These are phyloP conservation scores for Crucibulum laeve DNA, from an alignment of 768 basidiomycete species.

Conservation along the genomic window DNA sequence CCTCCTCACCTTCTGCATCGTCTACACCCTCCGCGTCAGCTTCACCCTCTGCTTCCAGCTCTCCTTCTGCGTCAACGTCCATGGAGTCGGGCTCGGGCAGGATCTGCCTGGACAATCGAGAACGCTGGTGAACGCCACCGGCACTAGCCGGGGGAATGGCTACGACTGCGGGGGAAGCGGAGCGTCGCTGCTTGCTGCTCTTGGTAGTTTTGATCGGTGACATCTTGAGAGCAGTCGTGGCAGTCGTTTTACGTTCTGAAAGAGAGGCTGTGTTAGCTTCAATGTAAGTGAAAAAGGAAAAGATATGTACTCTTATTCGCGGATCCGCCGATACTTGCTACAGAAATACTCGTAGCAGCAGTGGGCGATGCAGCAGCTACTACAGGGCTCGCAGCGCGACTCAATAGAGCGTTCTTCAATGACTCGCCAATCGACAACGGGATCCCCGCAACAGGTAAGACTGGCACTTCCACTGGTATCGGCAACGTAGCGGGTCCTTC, in stretches of 20 bases:
- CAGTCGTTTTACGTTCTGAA: background rate
- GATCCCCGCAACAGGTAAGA: too few relatives aligned
- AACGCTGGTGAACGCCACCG: slow-evolving; percentile 30
- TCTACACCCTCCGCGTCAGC: slow-evolving; percentile 32
- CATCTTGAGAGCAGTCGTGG: slow-evolving; percentile 37
- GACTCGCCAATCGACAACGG: too few relatives aligned
- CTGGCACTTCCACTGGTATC: slow-evolving; percentile 6
- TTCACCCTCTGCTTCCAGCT: slow-evolving; percentile 13
- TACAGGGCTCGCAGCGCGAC: too few relatives aligned
- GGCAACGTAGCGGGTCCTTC: slow-evolving; percentile 19
- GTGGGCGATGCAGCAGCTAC: too few relatives aligned
- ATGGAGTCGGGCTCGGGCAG: slow-evolving; percentile 29
- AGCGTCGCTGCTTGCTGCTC: slow-evolving; percentile 22
- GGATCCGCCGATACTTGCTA: too few relatives aligned
- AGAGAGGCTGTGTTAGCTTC: background rate
- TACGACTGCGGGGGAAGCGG: slow-evolving; percentile 37
- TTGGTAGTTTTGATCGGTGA: slow-evolving; percentile 29
- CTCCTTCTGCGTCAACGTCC: slow-evolving; percentile 33
- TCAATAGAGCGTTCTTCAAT: too few relatives aligned
- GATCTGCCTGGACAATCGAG: slow-evolving; percentile 43
- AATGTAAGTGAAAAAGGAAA: too few relatives aligned
- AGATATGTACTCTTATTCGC: too few relatives aligned
- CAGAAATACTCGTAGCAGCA: too few relatives aligned
- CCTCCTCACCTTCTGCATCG: slow-evolving; percentile 45
- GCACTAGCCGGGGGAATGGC: slow-evolving; percentile 19